phyloP scores from a whole-genome alignment of 1,284 basidiomycete genomes.

The Ceratobasidium sp. region DNA sequence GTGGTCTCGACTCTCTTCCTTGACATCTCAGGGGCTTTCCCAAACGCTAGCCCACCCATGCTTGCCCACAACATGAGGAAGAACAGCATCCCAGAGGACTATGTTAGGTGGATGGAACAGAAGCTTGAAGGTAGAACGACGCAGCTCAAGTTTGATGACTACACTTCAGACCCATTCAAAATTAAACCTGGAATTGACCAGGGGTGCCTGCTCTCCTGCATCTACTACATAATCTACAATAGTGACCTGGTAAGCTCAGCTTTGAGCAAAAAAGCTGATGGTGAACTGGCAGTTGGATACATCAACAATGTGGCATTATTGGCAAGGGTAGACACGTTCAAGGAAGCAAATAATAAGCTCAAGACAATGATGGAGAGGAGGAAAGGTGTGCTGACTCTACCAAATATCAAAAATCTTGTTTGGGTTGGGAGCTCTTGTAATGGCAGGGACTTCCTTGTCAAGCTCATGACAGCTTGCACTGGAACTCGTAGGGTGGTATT shows the following conservation, averaged over 20 bases:
- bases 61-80: slow-evolving; percentile 49
- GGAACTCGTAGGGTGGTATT: too few species aligned
- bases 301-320: slow-evolving; percentile 34
- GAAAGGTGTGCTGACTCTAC: not conserved
- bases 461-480: too few species aligned
- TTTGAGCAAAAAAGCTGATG: not conserved
- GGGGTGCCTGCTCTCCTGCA: not conserved
- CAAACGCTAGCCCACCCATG: slow-evolving; percentile 45
- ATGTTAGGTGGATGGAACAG: slow-evolving; percentile 40
- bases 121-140: slow-evolving; percentile 41
- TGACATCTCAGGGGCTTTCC: slow-evolving; percentile 46
- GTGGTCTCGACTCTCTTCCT: slow-evolving; percentile 38
- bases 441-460: too few species aligned
- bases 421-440: too few species aligned
- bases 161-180: not conserved
- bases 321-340: not conserved
- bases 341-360: not conserved
- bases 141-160: slow-evolving; percentile 23
- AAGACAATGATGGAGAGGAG: slow-evolving; percentile 12
- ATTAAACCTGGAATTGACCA: not conserved
- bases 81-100: slow-evolving; percentile 44
- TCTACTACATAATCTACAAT: not conserved
- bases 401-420: too few species aligned
- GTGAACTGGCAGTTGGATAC: slow-evolving; percentile 25
- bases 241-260: too few species aligned